Evolutionary conservation across 495 filamentous ascomycete genomes (phyloP).

Genomic region (Sordaria brevicollis): DNA sequence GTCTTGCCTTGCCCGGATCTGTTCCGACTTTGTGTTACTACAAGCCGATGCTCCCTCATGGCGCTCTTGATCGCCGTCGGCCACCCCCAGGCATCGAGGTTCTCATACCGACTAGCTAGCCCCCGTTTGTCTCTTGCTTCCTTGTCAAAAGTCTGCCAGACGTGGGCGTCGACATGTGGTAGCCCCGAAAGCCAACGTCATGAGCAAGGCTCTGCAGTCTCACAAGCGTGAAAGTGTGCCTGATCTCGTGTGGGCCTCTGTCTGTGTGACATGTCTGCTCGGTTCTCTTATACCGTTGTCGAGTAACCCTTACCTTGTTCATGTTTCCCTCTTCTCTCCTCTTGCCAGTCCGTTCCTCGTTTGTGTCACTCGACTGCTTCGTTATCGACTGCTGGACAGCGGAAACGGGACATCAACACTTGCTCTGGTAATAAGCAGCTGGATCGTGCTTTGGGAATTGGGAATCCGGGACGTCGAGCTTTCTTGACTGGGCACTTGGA

Average conservation of each 20-base stretch:
- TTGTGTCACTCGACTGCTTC: background rate
- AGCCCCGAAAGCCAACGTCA: background rate
- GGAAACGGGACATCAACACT: slow-evolving; percentile 13
- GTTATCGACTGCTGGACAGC: slow-evolving; percentile 23
- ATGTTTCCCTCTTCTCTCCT: background rate
- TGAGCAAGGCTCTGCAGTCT: background rate
- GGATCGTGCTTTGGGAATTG: slow-evolving; percentile 8
- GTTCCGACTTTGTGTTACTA: background rate
- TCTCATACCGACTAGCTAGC: background rate
- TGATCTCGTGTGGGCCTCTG: background rate
- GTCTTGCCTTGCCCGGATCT: background rate
- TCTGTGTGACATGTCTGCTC: background rate
- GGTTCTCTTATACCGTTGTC: slow-evolving; percentile 1
- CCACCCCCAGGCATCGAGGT: background rate
- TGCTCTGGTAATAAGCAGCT: slow-evolving; percentile 4
- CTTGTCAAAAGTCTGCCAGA: background rate
- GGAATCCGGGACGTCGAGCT: slow-evolving; percentile 14
- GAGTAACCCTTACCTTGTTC: background rate
- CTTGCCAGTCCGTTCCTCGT: background rate
- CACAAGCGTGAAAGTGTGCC: background rate
- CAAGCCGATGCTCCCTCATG: background rate
- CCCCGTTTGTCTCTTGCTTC: background rate
- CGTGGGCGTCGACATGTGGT: background rate
- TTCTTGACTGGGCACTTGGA: slow-evolving; percentile 1
- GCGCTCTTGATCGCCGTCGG: background rate